Base-by-base conservation (phyloP, 2,329 filamentous ascomycete species). In the Colletotrichum falcatum region DNA sequence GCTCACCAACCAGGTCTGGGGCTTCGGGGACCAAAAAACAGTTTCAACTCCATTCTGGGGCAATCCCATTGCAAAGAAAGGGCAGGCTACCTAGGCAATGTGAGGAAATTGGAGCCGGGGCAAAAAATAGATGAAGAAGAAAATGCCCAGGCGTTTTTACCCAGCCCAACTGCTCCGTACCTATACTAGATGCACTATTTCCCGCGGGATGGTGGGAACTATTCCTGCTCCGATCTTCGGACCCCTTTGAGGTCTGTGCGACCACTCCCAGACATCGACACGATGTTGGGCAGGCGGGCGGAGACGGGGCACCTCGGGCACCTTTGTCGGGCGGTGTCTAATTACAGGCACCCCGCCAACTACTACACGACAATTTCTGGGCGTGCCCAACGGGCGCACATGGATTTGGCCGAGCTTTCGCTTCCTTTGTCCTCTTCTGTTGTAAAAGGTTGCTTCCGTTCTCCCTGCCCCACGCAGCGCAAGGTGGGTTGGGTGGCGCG, bases 351-450 rank as follows among this genome's bases (percentile, higher is more conserved):
- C 66, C 66, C 66, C 66, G 66, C 62, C 66, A 66, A 55, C 49
- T 70, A 56, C 62, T 61, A 70, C 62, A 49, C 62, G 66, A 62
- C 66, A 70, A 70, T 70, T 66, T 66, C 66, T 60, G 55, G 48
- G 46, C 33, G 42, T 62, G 18, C 60, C 48, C 35, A 63, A 63
- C 61, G 61, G 48, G 48, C 46, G 46, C 46, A 51, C 60, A 62
- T 23, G 60, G 48, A 37, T 26, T 26, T 2, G 48, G 23, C n/a
- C 7, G 9, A 61, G 58, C 44, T 18, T 23, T 20, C 16, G 58
- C 30, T n/a, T 48, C 20, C 28, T 26, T 26, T 30, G 26, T 44
- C 56, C 46, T 33, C 56, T 20, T 7, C 35, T 30, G 26, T 42
- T 11, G 48, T 37, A 44, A 11, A 44, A 6, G 26, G 14, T 33